Conservation (phyloP, 2,329 filamentous ascomycete species). For the Diaporthe aspalathi region DNA sequence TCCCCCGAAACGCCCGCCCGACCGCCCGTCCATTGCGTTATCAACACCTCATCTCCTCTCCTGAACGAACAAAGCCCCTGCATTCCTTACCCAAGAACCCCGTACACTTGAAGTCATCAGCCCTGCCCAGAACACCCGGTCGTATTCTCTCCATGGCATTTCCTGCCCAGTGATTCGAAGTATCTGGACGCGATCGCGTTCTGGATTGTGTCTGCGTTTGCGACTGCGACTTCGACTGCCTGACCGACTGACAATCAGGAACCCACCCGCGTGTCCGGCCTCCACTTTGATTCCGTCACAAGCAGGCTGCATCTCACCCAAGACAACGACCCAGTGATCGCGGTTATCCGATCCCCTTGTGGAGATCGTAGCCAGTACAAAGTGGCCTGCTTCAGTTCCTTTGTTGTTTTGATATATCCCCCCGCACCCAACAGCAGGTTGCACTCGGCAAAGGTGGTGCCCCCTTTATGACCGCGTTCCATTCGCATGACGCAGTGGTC, state of each 20-base stretch:
- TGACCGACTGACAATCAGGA: slow-evolving; percentile 23
- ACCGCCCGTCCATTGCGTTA: slow-evolving; percentile 33
- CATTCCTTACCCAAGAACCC: background rate
- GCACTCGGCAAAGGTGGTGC: slow-evolving; percentile 1
- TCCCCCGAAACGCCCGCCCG: slow-evolving; percentile 19
- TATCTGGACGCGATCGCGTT: slow-evolving; percentile 33
- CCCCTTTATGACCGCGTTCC: slow-evolving; percentile 25
- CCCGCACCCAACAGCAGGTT: background rate
- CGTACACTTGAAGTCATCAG: slow-evolving; percentile 1
- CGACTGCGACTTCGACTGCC: slow-evolving; percentile 5
- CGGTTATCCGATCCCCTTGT: background rate
- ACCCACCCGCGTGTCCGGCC: slow-evolving; percentile 1
- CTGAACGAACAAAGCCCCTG: slow-evolving; percentile 28
- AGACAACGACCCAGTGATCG: background rate
- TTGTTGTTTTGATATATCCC: background rate
- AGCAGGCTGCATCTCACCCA: slow-evolving; percentile 15
- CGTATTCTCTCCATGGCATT: slow-evolving; percentile 10
- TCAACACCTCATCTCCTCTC: slow-evolving; percentile 33
- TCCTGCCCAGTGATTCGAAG: slow-evolving; percentile 6
- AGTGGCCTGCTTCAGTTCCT: background rate
- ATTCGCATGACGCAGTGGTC: slow-evolving; percentile 39
- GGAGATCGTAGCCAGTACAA: background rate
- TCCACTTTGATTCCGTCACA: slow-evolving; percentile 24
- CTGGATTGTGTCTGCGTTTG: slow-evolving; percentile 25
- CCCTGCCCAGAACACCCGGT: background rate